phyloP scores from a whole-genome alignment of 73 alveolate species.

The Paramecium tetraurelia region DNA sequence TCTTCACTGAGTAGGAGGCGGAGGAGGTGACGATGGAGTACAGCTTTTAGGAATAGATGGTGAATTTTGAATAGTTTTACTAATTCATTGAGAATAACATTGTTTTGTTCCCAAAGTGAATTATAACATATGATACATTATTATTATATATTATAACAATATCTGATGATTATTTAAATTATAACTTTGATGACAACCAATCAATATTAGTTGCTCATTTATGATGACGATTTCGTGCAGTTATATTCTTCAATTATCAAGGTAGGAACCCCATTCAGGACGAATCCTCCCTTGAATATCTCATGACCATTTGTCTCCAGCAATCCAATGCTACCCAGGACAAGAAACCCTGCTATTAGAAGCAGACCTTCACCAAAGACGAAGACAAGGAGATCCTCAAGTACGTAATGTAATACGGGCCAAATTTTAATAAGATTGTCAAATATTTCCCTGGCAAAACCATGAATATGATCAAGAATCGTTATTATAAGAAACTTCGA shows the following conservation, averaged over 20 bases:
- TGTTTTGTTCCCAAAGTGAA: neutral
- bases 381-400: neutral
- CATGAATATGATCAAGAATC: slow-evolving; percentile 37
- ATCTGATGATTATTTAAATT: neutral
- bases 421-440: slow-evolving; percentile 19
- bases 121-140: neutral
- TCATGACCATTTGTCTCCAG: neutral
- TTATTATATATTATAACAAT: neutral
- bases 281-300: neutral
- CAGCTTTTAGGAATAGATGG: neutral
- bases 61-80: neutral
- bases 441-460: slow-evolving; percentile 29
- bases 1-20: neutral
- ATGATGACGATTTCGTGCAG: neutral
- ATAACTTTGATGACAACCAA: neutral
- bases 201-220: neutral
- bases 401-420: neutral
- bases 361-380: neutral
- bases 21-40: neutral
- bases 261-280: neutral
- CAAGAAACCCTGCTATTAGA: neutral
- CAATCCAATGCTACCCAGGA: neutral
- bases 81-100: neutral
- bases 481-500: slow-evolving; percentile 26
- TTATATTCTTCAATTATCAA: neutral